Base-by-base conservation (phyloP, 176 grass and related monocot genomes). In the Oryza officinalis region DNA sequence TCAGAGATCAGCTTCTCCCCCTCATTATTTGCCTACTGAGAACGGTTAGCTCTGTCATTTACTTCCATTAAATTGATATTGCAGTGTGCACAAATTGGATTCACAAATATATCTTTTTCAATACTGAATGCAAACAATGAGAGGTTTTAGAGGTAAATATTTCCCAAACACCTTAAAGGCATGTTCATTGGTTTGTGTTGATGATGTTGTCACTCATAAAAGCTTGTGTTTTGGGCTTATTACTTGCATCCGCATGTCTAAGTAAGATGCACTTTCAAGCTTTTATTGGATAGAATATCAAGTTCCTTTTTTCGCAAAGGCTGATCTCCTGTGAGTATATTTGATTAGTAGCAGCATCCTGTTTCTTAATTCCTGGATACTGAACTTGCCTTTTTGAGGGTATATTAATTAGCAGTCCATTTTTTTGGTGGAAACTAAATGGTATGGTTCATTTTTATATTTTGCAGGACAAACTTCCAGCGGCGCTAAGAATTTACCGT, bases 1-100 rank as follows among this genome's bases (percentile, higher is more conserved):
- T 99, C 20, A 92, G 88, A 89, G 93, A 93, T 80, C 86, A 61
- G n/a, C 96, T 96, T 78, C 93, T 99, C 6, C 96, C 96, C 72
- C 93, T 99, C 65, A 92, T 99, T 73, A 92, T 95, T 91, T 95
- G 96, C 79, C 78, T 95, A 75, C 77, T 95, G 49, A 94, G 96
- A 96, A 96, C 86, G 71, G 96, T 96, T 63, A 90, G 91, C 92
- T 72, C 75, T 82, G 47, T 46, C 61, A 54, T 28, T 76, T 71
- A 64, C 35, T 80, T 83, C 3, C 26, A 28, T 69, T 78, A 71
- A 18, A 30, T 65, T 13, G 8, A 46, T 33, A 27, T n/a, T 87
- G 65, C 46, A 71, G 17, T 64, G 38, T 87, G 72, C 46, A 71
- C 32, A 82, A 63, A 77, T 27, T 59, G 52, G n/a, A n/a, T 33